A percentile compares a stretch with the other conserved stretches of the same genome.
Evolutionary conservation across 2,329 filamentous ascomycete genomes (phyloP).

Genomic region (Fusarium falciforme): DNA sequence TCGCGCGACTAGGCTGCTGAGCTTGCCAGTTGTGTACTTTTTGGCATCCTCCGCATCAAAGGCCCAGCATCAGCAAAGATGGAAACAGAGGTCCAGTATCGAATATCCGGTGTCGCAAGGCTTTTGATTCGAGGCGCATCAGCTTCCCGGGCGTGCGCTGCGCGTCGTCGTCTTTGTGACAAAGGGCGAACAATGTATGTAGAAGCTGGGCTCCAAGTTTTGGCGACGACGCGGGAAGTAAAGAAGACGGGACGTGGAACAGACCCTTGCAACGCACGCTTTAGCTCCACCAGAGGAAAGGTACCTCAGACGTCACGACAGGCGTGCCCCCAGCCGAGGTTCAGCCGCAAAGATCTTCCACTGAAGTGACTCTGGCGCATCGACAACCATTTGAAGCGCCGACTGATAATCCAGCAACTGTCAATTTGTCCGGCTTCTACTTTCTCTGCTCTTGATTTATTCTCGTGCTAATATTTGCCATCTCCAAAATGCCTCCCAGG

Average conservation of each 20-base stretch:
- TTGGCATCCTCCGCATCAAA: constrained; percentile 46
- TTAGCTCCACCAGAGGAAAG: constrained; percentile 30
- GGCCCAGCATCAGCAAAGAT: constrained; percentile 15
- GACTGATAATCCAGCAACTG: constrained; percentile 19
- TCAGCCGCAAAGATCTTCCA: constrained; percentile 42
- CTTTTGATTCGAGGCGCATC: constrained; percentile 6
- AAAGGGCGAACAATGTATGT: constrained; percentile 14
- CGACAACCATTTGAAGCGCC: constrained; percentile 25
- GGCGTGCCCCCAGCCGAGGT: constrained; percentile 35
- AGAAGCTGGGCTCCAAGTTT: constrained; percentile 33
- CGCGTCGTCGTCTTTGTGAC: constrained; percentile 19
- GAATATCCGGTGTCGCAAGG: constrained; percentile 8
- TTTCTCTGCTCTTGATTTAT: background rate
- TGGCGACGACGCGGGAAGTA: constrained; percentile 43
- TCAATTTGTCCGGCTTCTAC: background rate
- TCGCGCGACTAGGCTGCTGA: constrained; percentile 48
- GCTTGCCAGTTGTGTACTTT: constrained; percentile 41
- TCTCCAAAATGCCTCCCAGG: constrained; percentile 38
- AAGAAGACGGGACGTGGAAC: constrained; percentile 40
- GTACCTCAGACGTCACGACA: constrained; percentile 33
- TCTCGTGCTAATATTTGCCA: background rate
- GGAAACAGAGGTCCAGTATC: background rate
- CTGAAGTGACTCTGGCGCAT: constrained; percentile 15
- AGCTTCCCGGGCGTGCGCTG: background rate
- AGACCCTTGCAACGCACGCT: constrained; percentile 34